Percentiles rank a stretch among this genome's conserved stretches.
Conservation (phyloP, 2,329 filamentous ascomycete species). For the Pseudogymnoascus sp. region DNA sequence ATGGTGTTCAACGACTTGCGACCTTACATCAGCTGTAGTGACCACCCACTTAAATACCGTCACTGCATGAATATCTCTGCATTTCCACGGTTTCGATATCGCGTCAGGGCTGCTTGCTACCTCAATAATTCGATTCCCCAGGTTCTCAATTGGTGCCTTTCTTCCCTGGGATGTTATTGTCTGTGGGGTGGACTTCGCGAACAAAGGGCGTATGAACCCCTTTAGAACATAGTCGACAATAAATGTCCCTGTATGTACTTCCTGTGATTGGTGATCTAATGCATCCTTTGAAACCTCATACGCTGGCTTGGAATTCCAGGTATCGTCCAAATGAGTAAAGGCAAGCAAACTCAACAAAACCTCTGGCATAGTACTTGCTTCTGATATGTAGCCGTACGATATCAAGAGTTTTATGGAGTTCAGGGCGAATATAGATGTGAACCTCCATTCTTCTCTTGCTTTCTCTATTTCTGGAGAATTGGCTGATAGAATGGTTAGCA, state of each 20-base stretch:
- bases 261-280: background rate
- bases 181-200: slow-evolving; percentile 49
- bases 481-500: background rate
- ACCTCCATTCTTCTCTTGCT: background rate
- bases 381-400: background rate
- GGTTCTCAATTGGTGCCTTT: slow-evolving; percentile 41
- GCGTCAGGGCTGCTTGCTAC: slow-evolving; percentile 34
- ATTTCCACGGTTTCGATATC: slow-evolving; percentile 56
- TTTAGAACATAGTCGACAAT: slow-evolving; percentile 53
- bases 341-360: background rate
- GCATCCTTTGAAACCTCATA: background rate
- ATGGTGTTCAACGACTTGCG: slow-evolving; percentile 24
- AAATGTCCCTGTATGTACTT: slow-evolving; percentile 28
- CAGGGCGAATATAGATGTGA: background rate
- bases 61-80: slow-evolving; percentile 42
- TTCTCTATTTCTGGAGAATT: background rate
- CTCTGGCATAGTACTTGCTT: background rate
- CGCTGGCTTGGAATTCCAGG: background rate
- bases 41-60: slow-evolving; percentile 59
- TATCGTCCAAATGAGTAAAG: background rate
- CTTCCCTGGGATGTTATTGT: slow-evolving; percentile 52
- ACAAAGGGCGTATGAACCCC: slow-evolving; percentile 60
- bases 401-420: background rate
- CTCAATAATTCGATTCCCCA: slow-evolving; percentile 33
- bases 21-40: slow-evolving; percentile 38